Conservation (phyloP, 257 asterid species). For the Ophiorrhiza pumila region DNA sequence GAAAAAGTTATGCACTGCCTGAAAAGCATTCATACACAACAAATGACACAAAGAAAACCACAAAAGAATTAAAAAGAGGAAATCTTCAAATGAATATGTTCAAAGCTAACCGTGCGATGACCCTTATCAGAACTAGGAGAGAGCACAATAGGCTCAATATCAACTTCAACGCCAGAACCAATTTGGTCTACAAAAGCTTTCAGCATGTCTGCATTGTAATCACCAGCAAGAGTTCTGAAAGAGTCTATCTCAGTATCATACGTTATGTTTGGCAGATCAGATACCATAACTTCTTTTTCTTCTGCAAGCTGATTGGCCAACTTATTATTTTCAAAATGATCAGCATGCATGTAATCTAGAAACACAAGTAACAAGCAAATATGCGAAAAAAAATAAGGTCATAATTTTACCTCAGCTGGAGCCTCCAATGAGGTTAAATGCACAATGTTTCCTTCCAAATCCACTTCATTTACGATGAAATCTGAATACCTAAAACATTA, state of each 20-base stretch:
- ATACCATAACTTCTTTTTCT: constrained; percentile 43
- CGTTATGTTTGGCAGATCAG: constrained; percentile 49
- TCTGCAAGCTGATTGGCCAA: constrained; percentile 45
- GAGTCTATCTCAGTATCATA: constrained; percentile 61
- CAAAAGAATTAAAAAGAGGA: constrained; percentile 13
- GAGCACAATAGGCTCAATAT: constrained; percentile 54
- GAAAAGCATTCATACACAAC: constrained; percentile 30
- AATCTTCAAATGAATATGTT: constrained; percentile 13
- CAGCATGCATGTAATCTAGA: constrained; percentile 1
- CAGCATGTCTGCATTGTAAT: constrained; percentile 57
- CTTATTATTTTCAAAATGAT: not conserved
- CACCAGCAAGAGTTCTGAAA: constrained; percentile 78
- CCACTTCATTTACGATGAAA: constrained; percentile 95
- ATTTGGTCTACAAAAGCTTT: constrained; percentile 49
- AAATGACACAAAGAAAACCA: constrained; percentile 17
- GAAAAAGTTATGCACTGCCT: constrained; percentile 92
- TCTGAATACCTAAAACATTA: constrained; percentile 67
- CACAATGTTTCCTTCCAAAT: constrained; percentile 73
- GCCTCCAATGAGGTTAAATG: constrained; percentile 69
- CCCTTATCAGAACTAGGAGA: constrained; percentile 83
- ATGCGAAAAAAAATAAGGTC: not conserved
- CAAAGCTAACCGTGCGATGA: constrained; percentile 64
- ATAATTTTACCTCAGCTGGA: constrained; percentile 59
- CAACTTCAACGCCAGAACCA: constrained; percentile 39
- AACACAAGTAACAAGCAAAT: not conserved